Percentiles rank a stretch among this genome's conserved stretches.
Conservation (phyloP, 1,139 yeast species). For the Lodderomyces jiufengensis region DNA sequence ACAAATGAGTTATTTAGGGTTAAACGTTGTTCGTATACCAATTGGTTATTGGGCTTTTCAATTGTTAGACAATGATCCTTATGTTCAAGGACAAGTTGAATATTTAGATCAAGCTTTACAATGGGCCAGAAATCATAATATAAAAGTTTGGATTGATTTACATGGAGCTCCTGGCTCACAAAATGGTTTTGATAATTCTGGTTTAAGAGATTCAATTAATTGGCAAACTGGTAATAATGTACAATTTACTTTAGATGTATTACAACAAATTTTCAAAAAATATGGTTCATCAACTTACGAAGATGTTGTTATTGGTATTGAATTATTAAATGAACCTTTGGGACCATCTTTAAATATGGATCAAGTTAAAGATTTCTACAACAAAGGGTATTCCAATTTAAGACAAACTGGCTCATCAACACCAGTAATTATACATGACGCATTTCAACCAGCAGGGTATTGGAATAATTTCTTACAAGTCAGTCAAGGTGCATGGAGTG, state of each 20-base stretch:
- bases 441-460: conserved; percentile 60
- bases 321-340: conserved; percentile 85
- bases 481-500: conserved; percentile 49
- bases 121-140: conserved; percentile 63
- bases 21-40: conserved; percentile 86
- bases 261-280: conserved; percentile 45
- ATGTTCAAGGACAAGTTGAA: conserved; percentile 76
- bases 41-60: conserved; percentile 96
- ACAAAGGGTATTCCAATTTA: conserved; percentile 50
- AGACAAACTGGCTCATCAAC: conserved; percentile 48
- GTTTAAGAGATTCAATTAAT: conserved; percentile 61
- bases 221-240: conserved; percentile 57
- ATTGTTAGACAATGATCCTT: conserved; percentile 66
- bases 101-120: conserved; percentile 72
- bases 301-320: conserved; percentile 80
- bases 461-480: conserved; percentile 55
- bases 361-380: conserved; percentile 54
- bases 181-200: conserved; percentile 95
- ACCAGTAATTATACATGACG: conserved; percentile 66
- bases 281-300: conserved; percentile 64
- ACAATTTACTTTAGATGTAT: conserved; percentile 49
- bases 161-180: conserved; percentile 99
- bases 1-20: conserved; percentile 60
- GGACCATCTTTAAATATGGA: conserved; percentile 64
- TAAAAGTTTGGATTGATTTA: conserved; percentile 86